Base-by-base conservation (phyloP, 495 filamentous ascomycete species). In the Talaromyces trachyspermus region DNA sequence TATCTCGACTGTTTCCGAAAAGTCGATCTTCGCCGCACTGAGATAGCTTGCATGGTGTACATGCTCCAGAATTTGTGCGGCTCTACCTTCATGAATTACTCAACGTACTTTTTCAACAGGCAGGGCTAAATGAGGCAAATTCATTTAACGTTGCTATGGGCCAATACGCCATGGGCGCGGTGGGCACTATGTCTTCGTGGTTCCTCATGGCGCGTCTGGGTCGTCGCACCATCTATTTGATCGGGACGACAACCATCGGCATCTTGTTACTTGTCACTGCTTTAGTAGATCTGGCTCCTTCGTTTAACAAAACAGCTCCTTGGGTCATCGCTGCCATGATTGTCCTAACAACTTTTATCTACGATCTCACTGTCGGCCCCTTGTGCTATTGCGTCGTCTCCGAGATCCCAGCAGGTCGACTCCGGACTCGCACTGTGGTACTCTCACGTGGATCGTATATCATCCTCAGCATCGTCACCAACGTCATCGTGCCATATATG, bases 51-150 rank as follows among this genome's bases (percentile, higher is more conserved):
- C 59, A 81, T 84, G 77, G 78, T 81, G 43, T 92, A 86, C 85
- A 84, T 81, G 3, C 88, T 90, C 48, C 87, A 92, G 59, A 88
- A 85, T 40, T 63, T 90, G 0, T 80, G 77, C 49, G 87, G 87
- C 40, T 85, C 85, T 60, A 79, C 82, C 3, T 89, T 92, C 60
- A 83, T 78, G 45, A 85, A 86, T 52, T 92, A 88, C 59, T 85
- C 81, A 11, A 88, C 83, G 23, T 83, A 89, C 57, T 92, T 89
- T 67, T 66, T 87, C 41, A 74, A 49, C 76, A 79, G 48, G 81
- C 81, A 5, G 81, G 81, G 0, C 68, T 84, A 2, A 46, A 56
- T 32, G 52, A 61, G 11, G 52, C 62, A 11, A 68, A 69, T 25
- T 71, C 80, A 0, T 83, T 79, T 49, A 63, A 71, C 39, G 75